Evolutionary conservation across 345 rosid species (phyloP).

Genomic region (Angophora floribunda): DNA sequence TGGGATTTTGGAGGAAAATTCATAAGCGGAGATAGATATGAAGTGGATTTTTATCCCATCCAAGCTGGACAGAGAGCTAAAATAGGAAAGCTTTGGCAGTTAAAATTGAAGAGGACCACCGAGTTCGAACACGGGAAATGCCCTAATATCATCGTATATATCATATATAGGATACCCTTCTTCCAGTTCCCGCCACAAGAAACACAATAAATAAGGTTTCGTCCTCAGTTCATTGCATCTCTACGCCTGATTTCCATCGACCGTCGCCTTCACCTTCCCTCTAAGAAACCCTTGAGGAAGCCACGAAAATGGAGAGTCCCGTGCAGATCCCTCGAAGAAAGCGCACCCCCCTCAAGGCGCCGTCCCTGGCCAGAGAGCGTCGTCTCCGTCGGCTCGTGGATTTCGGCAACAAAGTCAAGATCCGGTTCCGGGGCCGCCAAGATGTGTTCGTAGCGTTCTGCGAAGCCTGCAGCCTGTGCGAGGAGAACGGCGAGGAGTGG

Average conservation of each 20-base stretch:
- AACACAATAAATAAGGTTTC: neutral
- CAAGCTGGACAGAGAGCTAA: neutral
- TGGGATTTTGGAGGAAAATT: too few relatives aligned
- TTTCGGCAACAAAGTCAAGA: neutral
- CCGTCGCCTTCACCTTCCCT: neutral
- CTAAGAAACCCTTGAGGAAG: neutral
- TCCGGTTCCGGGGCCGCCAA: neutral
- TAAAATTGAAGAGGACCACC: neutral
- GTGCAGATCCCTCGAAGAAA: neutral
- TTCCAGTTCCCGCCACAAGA: neutral
- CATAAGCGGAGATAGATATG: too few relatives aligned
- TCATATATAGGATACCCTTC: too few relatives aligned
- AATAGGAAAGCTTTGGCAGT: neutral
- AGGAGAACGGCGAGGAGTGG: neutral
- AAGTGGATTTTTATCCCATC: neutral
- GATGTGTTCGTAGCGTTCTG: neutral
- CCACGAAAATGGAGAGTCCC: neutral
- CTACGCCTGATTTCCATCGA: neutral
- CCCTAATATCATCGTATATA: neutral
- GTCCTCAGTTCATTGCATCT: neutral
- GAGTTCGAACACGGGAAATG: neutral
- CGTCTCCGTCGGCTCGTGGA: neutral
- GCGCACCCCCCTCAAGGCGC: neutral
- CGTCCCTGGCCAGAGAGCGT: neutral
- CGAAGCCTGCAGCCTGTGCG: neutral